Evolutionary conservation across 345 rosid genomes (phyloP), one percentile per base, ranked within the genome.

Genomic region (Hypericum perforatum): DNA sequence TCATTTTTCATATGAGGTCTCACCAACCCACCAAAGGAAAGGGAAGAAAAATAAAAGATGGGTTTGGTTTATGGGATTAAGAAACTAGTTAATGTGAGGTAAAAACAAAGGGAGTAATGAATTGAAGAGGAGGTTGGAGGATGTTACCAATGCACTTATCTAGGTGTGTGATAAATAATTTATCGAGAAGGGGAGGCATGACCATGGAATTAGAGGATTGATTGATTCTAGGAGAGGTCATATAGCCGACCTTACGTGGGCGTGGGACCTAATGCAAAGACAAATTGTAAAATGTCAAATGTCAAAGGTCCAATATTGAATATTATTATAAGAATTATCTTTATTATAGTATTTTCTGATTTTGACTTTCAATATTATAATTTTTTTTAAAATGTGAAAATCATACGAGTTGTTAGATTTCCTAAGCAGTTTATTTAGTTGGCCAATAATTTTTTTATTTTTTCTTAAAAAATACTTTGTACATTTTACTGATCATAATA

Each of bases 211-310:
- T 15, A 16, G 43, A 58, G 16, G n/a, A n/a, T n/a, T 39, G 53
- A 44, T 37, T 29, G 52, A 54, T 41, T 29, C 41, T 11, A 6
- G 36, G 2, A 12, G 43, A 41, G 3, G 49, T 41, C 14, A 10
- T 6, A 37, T 14, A 49, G 44, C 51, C 13, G 56, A 48, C 53
- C 68, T 45, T 43, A 9, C 16, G 14, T 8, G 5, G 37, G 2
- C 39, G 73, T 65, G 75, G 72, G 68, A 11, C 72, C 72, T 49
- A 60, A 54, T 22, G 9, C 52, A 48, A 55, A 57, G 54, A 66
- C 77, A 78, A 71, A 42, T 52, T 69, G 63, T 48, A 62, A 63
- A 71, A 70, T 74, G 66, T 69, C 64, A 62, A 57, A 57, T 58
- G 53, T 52, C 64, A 63, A 75, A n/a, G n/a, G n/a, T n/a, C n/a